These are phyloP conservation scores for Saccharomyces hybrid DNA, from an alignment of 1,139 yeast species.

Conservation along the genomic window DNA sequence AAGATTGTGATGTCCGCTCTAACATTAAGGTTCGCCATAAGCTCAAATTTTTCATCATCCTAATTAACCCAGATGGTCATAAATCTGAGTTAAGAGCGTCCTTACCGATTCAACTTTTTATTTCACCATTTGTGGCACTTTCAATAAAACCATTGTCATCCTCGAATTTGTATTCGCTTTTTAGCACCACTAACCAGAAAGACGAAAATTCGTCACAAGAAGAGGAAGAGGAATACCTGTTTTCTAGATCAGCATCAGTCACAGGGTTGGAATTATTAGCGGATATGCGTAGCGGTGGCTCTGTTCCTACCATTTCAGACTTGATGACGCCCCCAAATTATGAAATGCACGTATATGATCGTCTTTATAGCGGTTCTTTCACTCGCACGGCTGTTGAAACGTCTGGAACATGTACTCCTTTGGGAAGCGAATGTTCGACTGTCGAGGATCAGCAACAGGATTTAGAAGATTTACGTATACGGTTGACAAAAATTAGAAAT, in stretches of 20 bases:
- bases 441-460: background rate
- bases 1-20: conserved; percentile 63
- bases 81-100: conserved; percentile 61
- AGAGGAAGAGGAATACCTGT: conserved; percentile 27
- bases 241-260: conserved; percentile 29
- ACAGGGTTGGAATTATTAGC: conserved; percentile 9
- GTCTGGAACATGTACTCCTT: background rate
- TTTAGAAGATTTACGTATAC: background rate
- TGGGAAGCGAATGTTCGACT: background rate
- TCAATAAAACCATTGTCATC: conserved; percentile 5
- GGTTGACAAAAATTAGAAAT: background rate
- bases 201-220: conserved; percentile 11
- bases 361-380: conserved; percentile 58
- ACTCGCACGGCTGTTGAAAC: conserved; percentile 15
- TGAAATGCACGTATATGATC: conserved; percentile 75
- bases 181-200: conserved; percentile 14
- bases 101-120: conserved; percentile 51
- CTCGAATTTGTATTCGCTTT: conserved; percentile 11
- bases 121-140: conserved; percentile 59
- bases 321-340: conserved; percentile 81
- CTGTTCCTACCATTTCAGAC: conserved; percentile 16
- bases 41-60: conserved; percentile 46
- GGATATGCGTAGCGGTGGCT: conserved; percentile 7
- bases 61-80: conserved; percentile 53
- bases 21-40: conserved; percentile 54